phyloP scores from a whole-genome alignment of 805 yeast genomes.

The Kregervanrija delftensis region DNA sequence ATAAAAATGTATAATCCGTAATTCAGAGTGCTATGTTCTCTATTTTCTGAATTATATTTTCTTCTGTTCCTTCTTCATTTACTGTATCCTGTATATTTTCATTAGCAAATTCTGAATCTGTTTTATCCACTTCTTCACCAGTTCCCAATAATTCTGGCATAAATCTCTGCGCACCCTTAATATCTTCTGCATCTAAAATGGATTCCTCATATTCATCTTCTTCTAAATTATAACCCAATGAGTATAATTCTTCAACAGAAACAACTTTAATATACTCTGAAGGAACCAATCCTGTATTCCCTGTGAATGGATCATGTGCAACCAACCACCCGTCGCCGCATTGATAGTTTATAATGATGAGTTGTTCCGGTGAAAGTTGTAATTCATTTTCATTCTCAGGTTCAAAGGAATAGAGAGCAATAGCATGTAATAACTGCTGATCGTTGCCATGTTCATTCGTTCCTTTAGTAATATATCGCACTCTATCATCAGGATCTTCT shows the following conservation, averaged over 20 bases:
- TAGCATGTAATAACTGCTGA: conserved; percentile 38
- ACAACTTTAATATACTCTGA: conserved; percentile 78
- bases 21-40: neutral
- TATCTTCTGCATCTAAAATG: conserved; percentile 24
- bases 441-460: conserved; percentile 10
- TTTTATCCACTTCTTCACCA: conserved; percentile 6
- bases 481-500: neutral
- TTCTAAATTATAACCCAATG: conserved; percentile 3
- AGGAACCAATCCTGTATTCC: conserved; percentile 88
- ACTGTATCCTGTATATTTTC: conserved; percentile 5
- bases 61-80: conserved; percentile 3
- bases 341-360: conserved; percentile 77
- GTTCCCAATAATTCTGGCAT: conserved; percentile 14
- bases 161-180: conserved; percentile 20
- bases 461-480: conserved; percentile 2
- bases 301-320: conserved; percentile 70
- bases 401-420: conserved; percentile 81
- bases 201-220: conserved; percentile 17
- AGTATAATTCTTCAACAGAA: conserved; percentile 19
- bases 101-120: conserved; percentile 6
- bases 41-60: conserved; percentile 6
- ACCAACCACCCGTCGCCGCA: conserved; percentile 99
- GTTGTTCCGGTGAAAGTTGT: conserved; percentile 69
- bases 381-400: conserved; percentile 96
- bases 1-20: no score